Base-by-base conservation (phyloP, 495 filamentous ascomycete genomes). In the Penicillium dipodomyicola region DNA sequence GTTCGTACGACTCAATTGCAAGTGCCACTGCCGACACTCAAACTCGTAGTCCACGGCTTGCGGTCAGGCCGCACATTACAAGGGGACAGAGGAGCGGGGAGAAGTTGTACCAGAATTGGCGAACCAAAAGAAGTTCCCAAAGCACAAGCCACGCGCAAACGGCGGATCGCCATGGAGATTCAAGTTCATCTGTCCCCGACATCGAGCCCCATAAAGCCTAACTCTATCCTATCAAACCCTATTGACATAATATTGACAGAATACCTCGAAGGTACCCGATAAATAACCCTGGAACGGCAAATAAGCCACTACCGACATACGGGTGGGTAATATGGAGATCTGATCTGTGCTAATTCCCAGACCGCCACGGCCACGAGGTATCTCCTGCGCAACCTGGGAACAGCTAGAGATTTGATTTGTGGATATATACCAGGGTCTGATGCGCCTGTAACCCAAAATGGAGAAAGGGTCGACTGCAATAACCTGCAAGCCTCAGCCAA, bases 291-390 rank as follows among this genome's bases (percentile, higher is more conserved):
- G 15, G 44, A 17, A 25, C 29, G 29, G 29, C 9, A 11, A 0
- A 27, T 23, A 29, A 46, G 23, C 43, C 5, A 46, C 14, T 23
- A n/a, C 5, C 7, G 14, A 7, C 40, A 42, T 22, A 42, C 14
- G 41, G 43, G 43, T 22, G 14, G 15, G 9, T 29, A 12, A 33
- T 3, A 33, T 33, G 30, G 30, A 9, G 10, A 32, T 30, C 27
- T 8, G 17, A 32, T 20, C 10, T 48, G 45, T 4, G 44, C n/a
- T 10, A 33, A 32, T 48, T 20, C 29, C 45, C 17, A 48, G 45
- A 48, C 45, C 45, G 45, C 45, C 45, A 48, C 45, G 27, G 45
- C 45, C 45, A 48, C 45, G 27, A 48, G 27, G 17, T 22, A 25
- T 15, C 27, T 48, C 27, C 29, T 48, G 45, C 45, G n/a, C 45